phyloP scores from a whole-genome alignment of 140 eudicot species.

The Flaveria floridana region DNA sequence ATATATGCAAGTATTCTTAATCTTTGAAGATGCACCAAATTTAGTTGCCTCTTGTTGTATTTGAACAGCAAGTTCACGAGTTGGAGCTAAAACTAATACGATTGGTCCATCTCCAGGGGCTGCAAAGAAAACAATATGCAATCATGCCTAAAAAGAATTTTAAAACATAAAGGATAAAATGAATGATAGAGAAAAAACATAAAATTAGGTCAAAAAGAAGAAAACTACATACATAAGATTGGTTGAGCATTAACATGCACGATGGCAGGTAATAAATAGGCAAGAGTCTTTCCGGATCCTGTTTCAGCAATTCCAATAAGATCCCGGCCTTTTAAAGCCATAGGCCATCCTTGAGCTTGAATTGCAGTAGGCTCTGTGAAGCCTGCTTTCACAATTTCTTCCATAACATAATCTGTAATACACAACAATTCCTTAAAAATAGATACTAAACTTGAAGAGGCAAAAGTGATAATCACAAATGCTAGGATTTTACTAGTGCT shows the following conservation, averaged over 20 bases:
- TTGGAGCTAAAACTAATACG: conserved; percentile 95
- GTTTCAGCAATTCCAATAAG: conserved; percentile 99
- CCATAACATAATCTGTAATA: conserved; percentile 79
- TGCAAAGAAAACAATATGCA: conserved; percentile 29
- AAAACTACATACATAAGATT: conserved; percentile 31
- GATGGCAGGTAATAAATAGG: conserved; percentile 85
- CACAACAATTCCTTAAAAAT: neutral
- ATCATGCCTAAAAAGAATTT: neutral
- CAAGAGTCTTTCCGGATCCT: conserved; percentile 98
- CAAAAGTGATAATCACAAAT: neutral
- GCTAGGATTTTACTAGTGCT: conserved; percentile 3
- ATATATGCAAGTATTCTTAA: conserved; percentile 94
- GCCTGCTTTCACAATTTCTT: conserved; percentile 92
- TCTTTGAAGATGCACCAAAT: conserved; percentile 96
- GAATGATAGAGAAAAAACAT: neutral
- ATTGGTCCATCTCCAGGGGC: conserved; percentile 99
- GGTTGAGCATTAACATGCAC: conserved; percentile 99
- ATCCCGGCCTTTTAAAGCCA: conserved; percentile 99
- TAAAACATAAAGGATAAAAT: neutral
- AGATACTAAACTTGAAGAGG: neutral
- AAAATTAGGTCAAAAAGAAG: neutral
- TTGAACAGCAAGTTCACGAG: conserved; percentile 99
- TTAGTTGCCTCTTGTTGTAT: conserved; percentile 97
- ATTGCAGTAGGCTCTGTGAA: conserved; percentile 96
- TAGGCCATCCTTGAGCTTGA: conserved; percentile 99